Evolutionary conservation across 2,329 filamentous ascomycete genomes (phyloP).

Genomic region (Fusarium lateritium): DNA sequence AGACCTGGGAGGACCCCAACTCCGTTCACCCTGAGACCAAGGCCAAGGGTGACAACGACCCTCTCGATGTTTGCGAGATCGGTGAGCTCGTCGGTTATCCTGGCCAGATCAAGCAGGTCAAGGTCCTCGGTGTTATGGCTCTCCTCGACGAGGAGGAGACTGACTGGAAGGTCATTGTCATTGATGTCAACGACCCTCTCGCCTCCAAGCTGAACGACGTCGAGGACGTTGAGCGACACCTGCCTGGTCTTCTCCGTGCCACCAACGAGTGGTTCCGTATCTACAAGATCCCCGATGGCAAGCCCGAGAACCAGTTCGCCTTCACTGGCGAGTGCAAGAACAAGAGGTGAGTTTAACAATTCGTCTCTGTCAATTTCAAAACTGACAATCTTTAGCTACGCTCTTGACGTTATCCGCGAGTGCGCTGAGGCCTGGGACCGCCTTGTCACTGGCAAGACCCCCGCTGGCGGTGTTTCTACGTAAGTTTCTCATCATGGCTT

Average conservation of each 20-base stretch:
- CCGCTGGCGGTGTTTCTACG: constrained; percentile 83
- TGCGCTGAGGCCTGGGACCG: constrained; percentile 98
- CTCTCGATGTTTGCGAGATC: constrained; percentile 99
- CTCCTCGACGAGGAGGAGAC: constrained; percentile 99
- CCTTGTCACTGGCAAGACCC: constrained; percentile 91
- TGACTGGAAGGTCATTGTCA: constrained; percentile 99
- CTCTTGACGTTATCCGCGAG: constrained; percentile 94
- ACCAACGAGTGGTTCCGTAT: constrained; percentile 99
- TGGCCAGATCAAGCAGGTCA: constrained; percentile 99
- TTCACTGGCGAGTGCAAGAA: constrained; percentile 99
- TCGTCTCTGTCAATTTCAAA: background rate
- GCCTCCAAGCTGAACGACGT: constrained; percentile 98
- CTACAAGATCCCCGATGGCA: constrained; percentile 99
- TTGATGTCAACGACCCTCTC: constrained; percentile 97
- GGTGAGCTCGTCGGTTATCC: constrained; percentile 97
- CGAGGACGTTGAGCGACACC: constrained; percentile 98
- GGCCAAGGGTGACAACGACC: constrained; percentile 99
- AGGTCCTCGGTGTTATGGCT: constrained; percentile 99
- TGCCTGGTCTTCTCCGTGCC: constrained; percentile 94
- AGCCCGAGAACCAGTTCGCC: constrained; percentile 99
- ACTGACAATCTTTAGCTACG: constrained; percentile 72
- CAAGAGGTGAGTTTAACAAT: constrained; percentile 77
- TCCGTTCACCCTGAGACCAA: constrained; percentile 97
- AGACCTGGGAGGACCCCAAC: constrained; percentile 99
- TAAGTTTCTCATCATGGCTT: constrained; percentile 65